Evolutionary conservation across 805 yeast species (phyloP).

Genomic region (Monosporozyma servazzii): DNA sequence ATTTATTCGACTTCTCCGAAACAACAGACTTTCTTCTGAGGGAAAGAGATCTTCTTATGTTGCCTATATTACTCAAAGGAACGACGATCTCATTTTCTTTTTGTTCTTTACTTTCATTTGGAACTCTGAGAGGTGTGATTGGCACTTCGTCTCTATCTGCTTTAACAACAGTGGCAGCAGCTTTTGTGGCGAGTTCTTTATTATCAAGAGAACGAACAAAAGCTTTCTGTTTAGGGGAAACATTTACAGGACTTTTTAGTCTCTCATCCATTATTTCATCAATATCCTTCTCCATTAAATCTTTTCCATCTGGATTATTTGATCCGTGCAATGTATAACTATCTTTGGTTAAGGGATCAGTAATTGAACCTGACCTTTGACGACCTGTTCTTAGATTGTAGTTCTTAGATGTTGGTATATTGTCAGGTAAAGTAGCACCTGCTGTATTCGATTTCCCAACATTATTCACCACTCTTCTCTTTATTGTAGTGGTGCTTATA

Average conservation of each 20-base stretch:
- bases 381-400: constrained; percentile 12
- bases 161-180: constrained; percentile 3
- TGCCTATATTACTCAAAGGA: neutral
- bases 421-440: constrained; percentile 28
- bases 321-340: neutral
- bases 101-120: neutral
- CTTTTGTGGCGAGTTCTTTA: constrained; percentile 1
- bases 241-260: neutral
- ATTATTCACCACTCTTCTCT: neutral
- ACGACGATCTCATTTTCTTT: neutral
- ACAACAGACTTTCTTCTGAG: constrained; percentile 3
- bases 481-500: neutral
- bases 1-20: neutral
- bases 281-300: neutral
- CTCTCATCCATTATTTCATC: neutral
- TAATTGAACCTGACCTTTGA: neutral
- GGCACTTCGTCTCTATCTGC: constrained; percentile 1
- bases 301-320: neutral
- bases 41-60: constrained; percentile 1
- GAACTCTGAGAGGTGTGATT: neutral
- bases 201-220: neutral
- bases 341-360: neutral
- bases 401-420: constrained; percentile 27
- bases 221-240: neutral
- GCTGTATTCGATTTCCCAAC: constrained; percentile 10